Conservation (phyloP, 1,284 basidiomycete species). For the Pisolithus thermaeus region DNA sequence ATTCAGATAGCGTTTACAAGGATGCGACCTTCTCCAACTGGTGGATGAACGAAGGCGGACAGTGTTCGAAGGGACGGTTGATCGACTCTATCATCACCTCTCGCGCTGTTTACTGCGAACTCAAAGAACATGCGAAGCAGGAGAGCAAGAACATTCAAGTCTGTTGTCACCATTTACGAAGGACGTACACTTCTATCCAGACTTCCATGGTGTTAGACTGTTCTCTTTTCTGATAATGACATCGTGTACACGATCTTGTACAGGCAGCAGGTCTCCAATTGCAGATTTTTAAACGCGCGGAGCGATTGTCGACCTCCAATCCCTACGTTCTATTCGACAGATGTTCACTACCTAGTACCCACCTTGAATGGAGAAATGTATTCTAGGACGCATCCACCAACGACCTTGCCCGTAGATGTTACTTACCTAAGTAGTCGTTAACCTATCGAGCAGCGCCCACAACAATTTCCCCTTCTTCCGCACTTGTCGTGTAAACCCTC, state of each 20-base stretch:
- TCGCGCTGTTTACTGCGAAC: constrained; percentile 75
- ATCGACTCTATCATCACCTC: constrained; percentile 95
- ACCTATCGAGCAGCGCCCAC: constrained; percentile 36
- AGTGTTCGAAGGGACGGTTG: constrained; percentile 97
- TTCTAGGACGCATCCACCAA: constrained; percentile 63
- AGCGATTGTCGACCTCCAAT: constrained; percentile 80
- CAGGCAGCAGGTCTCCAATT: constrained; percentile 93
- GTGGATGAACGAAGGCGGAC: constrained; percentile 99
- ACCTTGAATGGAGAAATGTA: background rate
- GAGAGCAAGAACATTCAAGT: constrained; percentile 60
- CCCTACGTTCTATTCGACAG: constrained; percentile 40
- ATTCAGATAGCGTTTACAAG: constrained; percentile 28
- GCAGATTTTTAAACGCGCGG: constrained; percentile 93
- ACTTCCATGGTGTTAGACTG: constrained; percentile 76
- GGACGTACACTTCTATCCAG: constrained; percentile 91
- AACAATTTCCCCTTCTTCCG: constrained; percentile 24
- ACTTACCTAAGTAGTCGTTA: constrained; percentile 31
- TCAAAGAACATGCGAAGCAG: constrained; percentile 53
- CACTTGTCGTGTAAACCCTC: constrained; percentile 36
- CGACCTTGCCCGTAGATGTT: constrained; percentile 89
- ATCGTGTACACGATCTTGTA: background rate
- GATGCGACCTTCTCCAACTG: constrained; percentile 87
- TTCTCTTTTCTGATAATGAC: no score
- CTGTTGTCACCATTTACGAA: constrained; percentile 38
- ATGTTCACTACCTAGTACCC: background rate